Evolutionary conservation across 208 protist species (phyloP), one percentile per base, ranked within the genome.

Genomic region (Trypanosoma avium): DNA sequence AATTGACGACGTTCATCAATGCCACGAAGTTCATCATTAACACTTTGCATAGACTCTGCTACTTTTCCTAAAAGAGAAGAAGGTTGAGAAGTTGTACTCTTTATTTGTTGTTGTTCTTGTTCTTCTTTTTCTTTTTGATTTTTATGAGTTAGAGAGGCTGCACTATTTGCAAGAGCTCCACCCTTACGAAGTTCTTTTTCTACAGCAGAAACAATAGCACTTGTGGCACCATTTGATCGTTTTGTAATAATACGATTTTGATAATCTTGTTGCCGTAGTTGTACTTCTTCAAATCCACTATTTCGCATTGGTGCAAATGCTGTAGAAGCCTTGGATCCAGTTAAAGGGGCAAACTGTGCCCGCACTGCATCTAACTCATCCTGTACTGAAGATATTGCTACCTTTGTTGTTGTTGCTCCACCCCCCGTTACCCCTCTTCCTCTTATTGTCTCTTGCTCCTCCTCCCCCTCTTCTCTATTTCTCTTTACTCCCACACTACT

Each of bases 21-120:
- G 1, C 52, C 33, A 19, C 78, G 74, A 10, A 92, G 73, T 32
- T 73, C 58, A 33, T 88, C 82, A 35, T 92, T 73, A 29, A 50
- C 55, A 54, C 79, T 94, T n/a, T 69, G 53, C 58, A 81, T 57
- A 4, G 21, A 32, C 17, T 61, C 75, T 24, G 88, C 79, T 15
- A 89, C 63, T 5, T 32, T 30, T n/a, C 58, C 65, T 26, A 84
- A 61, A 2, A 78, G 58, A 6, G 70, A 62, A 27, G 33, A 21
- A 12, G 56, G 47, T 29, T 10, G 21, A 56, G 47, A 6, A 40
- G 47, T 22, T 17, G 36, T 30, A 43, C 43, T 42, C 15, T 19
- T 2, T 38, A 21, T 1, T 17, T 33, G 24, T 36, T 21, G 9
- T n/a, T 36, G 56, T 22, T 33, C 35, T 42, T 61, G 38, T 49